Evolutionary conservation across 305 asterid genomes (phyloP).

Genomic region (Solanum chacoense): DNA sequence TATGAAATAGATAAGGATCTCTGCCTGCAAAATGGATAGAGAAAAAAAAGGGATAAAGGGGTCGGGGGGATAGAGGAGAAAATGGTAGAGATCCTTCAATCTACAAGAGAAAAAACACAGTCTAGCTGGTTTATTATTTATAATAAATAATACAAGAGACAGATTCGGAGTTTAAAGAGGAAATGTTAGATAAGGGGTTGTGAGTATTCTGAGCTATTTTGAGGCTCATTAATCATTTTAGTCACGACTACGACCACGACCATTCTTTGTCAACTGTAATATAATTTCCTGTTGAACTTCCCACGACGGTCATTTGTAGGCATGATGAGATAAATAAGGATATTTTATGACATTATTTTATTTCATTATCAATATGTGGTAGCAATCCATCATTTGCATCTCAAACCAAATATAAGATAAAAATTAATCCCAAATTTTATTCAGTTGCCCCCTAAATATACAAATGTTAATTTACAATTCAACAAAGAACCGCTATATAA

Average conservation of each 20-base stretch:
- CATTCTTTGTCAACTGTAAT: neutral
- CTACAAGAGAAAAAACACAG: neutral
- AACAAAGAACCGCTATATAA: neutral
- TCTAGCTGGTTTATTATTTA: neutral
- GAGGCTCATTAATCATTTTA: neutral
- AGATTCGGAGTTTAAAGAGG: conserved; percentile 16
- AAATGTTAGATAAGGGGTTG: conserved; percentile 16
- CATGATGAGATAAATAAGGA: neutral
- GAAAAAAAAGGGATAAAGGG: neutral
- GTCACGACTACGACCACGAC: conserved; percentile 12
- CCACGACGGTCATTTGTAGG: neutral
- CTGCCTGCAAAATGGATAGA: neutral
- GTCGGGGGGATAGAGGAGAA: neutral
- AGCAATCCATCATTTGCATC: neutral
- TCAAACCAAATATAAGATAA: neutral
- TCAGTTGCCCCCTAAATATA: neutral
- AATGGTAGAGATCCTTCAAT: conserved; percentile 16
- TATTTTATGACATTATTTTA: neutral
- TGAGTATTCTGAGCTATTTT: conserved; percentile 12
- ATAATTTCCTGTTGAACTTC: neutral
- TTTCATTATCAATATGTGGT: neutral
- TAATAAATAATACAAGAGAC: conserved; percentile 9
- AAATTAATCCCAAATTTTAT: no score
- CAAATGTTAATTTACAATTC: neutral
- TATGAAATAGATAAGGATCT: neutral